Evolutionary conservation across 176 grass and related monocot genomes (phyloP), one percentile per base, ranked within the genome.

Genomic region (Elymus sibiricus): DNA sequence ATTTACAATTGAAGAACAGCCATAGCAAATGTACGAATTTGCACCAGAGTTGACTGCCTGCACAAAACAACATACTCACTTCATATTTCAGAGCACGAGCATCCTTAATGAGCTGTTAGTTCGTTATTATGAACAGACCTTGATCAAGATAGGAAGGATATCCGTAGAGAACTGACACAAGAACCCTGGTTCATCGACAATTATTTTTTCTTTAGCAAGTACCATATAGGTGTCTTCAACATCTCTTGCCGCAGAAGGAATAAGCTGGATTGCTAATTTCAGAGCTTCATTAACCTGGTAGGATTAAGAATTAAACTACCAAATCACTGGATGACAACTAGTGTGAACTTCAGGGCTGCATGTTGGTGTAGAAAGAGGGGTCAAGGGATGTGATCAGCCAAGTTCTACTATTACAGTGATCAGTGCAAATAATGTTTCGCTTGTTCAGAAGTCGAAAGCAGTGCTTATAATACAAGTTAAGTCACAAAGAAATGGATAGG

Each of bases 41-140:
- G 97, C 92, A 80, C 97, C 94, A 90, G 90, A 91, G 73, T 99
- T 93, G 26, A 99, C 97, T 24, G 87, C 87, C 97, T 99, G 88
- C 76, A 84, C 32, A 88, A 77, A 58, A 78, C 24, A 87, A 72
- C 71, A 88, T 64, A 56, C 29, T 87, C 84, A 81, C 15, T 83
- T 83, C 64, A 85, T 70, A 88, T 79, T 68, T 86, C 35, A 83
- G 68, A 87, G 71, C 51, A 70, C 27, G 81, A 63, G 56, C 29
- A 80, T 46, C 34, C 38, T 32, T 79, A 72, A 72, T 56, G 64
- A 86, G 19, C 28, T 77, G 35, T 47, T 62, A 53, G 29, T 81
- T 67, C 60, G 62, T 27, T 85, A 17, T 63, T 70, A 71, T 70
- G 15, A 98, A 92, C 88, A 89, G 25, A 99, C 97, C 97, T 99